Evolutionary conservation across 2,329 filamentous ascomycete species (phyloP).

Genomic region (Scorias spongiosa): DNA sequence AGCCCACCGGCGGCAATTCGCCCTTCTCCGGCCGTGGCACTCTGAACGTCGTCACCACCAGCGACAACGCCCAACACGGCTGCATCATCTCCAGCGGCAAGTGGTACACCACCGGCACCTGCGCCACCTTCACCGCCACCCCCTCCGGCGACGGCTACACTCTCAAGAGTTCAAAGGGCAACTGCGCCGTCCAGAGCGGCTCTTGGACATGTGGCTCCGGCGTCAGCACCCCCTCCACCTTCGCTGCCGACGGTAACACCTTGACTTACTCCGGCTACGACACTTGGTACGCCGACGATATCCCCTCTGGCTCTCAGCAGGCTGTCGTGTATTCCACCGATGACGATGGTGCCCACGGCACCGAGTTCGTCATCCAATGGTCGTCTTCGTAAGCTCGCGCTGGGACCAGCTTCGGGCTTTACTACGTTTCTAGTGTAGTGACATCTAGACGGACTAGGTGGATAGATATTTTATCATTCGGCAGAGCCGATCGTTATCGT

Average conservation of each 20-base stretch:
- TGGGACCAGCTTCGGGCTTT: no score
- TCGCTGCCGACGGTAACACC: conserved; percentile 21
- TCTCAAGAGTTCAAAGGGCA: conserved; percentile 42
- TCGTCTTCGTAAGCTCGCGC: neutral
- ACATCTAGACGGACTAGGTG: no score
- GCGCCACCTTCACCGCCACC: conserved; percentile 48
- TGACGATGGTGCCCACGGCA: conserved; percentile 11
- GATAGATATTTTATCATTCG: no score
- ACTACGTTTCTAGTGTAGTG: no score
- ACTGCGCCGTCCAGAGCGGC: conserved; percentile 40
- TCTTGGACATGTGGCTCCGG: conserved; percentile 39
- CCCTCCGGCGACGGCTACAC: conserved; percentile 30
- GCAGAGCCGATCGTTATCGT: no score
- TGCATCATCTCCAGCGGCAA: conserved; percentile 52
- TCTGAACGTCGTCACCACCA: conserved; percentile 39
- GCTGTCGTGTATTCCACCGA: conserved; percentile 25
- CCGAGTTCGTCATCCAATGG: conserved; percentile 24
- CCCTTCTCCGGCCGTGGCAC: conserved; percentile 45
- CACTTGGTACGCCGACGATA: conserved; percentile 29
- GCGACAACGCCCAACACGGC: conserved; percentile 32
- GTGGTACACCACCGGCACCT: conserved; percentile 54
- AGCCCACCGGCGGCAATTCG: conserved; percentile 19
- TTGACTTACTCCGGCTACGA: conserved; percentile 24
- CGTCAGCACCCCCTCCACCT: conserved; percentile 28
- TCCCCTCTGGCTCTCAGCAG: conserved; percentile 29